Evolutionary conservation across 768 basidiomycete species (phyloP), one percentile per base, ranked within the genome.

Genomic region (Leucocoprinus sp.): DNA sequence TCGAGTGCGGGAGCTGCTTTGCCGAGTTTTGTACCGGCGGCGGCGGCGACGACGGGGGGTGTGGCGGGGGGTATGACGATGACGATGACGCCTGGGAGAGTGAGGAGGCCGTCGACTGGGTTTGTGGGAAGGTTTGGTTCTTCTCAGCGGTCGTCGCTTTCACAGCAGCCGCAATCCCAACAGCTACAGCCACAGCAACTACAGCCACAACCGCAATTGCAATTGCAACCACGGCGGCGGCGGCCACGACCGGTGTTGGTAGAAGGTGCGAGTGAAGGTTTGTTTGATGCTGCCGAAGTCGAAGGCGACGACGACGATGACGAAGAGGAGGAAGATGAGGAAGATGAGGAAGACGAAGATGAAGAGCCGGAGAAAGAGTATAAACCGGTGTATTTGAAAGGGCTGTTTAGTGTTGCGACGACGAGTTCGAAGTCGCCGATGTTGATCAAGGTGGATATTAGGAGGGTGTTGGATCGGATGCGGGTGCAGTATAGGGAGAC

Each of bases 311-410:
- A 70, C n/a, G 49, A 49, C 66, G 29, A 70, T 67, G 5, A 65
- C 23, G 64, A 67, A 4, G 72, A 69, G 28, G 60, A 68, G 54
- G 68, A 65, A 11, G 78, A 74, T 50, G 68, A 65, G 49, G 61
- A 61, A 42, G 68, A 68, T 28, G 71, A 67, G 43, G 63, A 66
- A 39, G 66, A 67, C 36, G 62, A 47, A 11, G 55, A 47, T 45
- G 57, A 40, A 44, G 68, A 62, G 18, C 55, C 52, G 15, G 75
- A 72, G 45, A 82, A 81, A 64, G 85, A 89, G 47, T 84, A 90
- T 57, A 98, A 97, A 67, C 90, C 96, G 1, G 81, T 97, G 37
- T 95, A 90, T 65, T 66, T 98, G 57, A 99, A 98, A 65, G 96
- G 96, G 5, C 59, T 99, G 39, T 97, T 99, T 68, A 90, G 91